Conservation (phyloP, 495 filamentous ascomycete species). For the Xylaria bambusicola region DNA sequence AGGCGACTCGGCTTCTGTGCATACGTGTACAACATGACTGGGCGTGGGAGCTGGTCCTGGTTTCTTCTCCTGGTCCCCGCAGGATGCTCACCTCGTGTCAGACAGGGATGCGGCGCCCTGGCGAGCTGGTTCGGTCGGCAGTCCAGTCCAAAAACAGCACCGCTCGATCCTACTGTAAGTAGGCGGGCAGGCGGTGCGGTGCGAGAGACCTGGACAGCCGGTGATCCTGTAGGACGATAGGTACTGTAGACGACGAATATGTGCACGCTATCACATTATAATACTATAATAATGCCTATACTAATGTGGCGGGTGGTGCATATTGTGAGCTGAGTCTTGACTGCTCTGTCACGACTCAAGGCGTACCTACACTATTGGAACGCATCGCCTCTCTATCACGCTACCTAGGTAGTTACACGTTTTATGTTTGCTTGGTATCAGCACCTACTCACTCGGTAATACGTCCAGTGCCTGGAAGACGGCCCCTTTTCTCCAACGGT, state of each 20-base stretch:
- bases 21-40: slow-evolving; percentile 14
- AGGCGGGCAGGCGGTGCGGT: too few species aligned
- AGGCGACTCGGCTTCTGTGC: slow-evolving; percentile 2
- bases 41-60: not conserved
- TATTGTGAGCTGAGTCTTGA: too few species aligned
- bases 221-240: slow-evolving; percentile 1
- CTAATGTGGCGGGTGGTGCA: too few species aligned
- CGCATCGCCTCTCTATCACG: too few species aligned
- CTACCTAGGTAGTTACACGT: too few species aligned
- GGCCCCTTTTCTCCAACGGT: not conserved
- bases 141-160: slow-evolving; percentile 17
- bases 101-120: slow-evolving; percentile 17
- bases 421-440: too few species aligned
- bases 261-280: too few species aligned
- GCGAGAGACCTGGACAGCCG: too few species aligned
- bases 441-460: not conserved
- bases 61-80: not conserved
- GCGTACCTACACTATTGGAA: too few species aligned
- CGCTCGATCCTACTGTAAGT: too few species aligned
- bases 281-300: too few species aligned
- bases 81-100: slow-evolving; percentile 24
- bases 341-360: not conserved
- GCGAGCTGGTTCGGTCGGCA: slow-evolving; percentile 17
- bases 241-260: too few species aligned
- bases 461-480: not conserved